These are phyloP conservation scores for Aegilops umbellulata DNA, from an alignment of 176 grass and related monocot species.

Conservation along the genomic window DNA sequence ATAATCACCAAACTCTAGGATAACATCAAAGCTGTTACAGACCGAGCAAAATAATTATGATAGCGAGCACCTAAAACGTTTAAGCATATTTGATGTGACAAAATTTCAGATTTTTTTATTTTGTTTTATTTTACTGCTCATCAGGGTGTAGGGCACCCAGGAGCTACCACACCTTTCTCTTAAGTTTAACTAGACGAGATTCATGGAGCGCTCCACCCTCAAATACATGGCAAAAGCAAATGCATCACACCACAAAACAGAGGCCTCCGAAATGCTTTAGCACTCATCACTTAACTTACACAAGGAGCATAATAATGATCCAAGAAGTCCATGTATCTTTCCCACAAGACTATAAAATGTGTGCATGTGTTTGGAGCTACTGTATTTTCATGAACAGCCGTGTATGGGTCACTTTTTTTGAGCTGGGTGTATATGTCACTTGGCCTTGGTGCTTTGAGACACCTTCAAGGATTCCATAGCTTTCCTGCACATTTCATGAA, in stretches of 20 bases:
- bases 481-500: background rate
- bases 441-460: background rate
- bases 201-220: too few species aligned
- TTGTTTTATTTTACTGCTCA: too few species aligned
- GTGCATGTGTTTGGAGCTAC: background rate
- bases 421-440: background rate
- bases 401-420: background rate
- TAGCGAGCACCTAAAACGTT: too few species aligned
- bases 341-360: background rate
- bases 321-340: background rate
- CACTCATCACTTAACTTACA: background rate
- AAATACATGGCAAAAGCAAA: background rate
- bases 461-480: background rate
- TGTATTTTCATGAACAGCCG: background rate
- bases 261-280: background rate
- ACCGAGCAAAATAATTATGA: too few species aligned
- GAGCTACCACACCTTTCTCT: too few species aligned
- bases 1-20: too few species aligned
- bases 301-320: background rate
- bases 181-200: too few species aligned
- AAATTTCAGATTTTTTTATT: too few species aligned
- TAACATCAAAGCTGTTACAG: too few species aligned
- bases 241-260: background rate
- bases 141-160: too few species aligned
- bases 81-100: too few species aligned